Evolutionary conservation across 2,329 filamentous ascomycete genomes (phyloP), one percentile per base, ranked within the genome.

Genomic region (Pyricularia grisea): DNA sequence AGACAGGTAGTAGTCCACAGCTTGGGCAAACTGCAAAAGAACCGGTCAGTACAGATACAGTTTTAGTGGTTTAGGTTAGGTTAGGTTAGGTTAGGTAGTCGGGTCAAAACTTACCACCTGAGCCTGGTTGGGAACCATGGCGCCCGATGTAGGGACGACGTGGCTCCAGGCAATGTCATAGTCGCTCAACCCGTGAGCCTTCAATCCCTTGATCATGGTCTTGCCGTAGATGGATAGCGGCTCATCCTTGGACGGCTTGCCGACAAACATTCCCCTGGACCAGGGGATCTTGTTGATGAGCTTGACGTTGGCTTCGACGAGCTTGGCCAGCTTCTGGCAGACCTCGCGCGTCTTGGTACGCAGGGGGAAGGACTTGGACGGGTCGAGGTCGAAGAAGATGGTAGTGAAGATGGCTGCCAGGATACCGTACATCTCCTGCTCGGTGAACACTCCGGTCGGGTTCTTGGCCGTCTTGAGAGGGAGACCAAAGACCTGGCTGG

Each of bases 111-210:
- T 78, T 78, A 88, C 85, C 73, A 90, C 82, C 74, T 91, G 87
- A 1, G 86, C 88, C 76, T 93, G 90, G 73, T 88, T 91, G 0
- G 91, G 88, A 9, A 92, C 88, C 77, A 90, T 85, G 1, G 88
- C 86, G 4, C 84, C 84, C 0, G 88, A 87, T 0, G 88, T 88
- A 0, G 91, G 91, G 66, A 93, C 74, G 58, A 93, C 84, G 75
- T 92, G 88, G 28, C 84, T 85, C 86, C 88, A 92, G 0, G 90
- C 87, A 71, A 93, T 87, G 67, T 93, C 89, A 28, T 88, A 83
- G 2, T 83, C 80, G 68, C 81, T 86, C 70, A 92, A 76, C 0
- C 90, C 90, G 12, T 81, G 81, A 73, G 90, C 90, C 28, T 88
- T 79, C 61, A 94, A 79, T 0, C 84, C 84, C 74, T 89, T 88